phyloP scores from a whole-genome alignment of 768 basidiomycete species.

The Exidia glandulosa region DNA sequence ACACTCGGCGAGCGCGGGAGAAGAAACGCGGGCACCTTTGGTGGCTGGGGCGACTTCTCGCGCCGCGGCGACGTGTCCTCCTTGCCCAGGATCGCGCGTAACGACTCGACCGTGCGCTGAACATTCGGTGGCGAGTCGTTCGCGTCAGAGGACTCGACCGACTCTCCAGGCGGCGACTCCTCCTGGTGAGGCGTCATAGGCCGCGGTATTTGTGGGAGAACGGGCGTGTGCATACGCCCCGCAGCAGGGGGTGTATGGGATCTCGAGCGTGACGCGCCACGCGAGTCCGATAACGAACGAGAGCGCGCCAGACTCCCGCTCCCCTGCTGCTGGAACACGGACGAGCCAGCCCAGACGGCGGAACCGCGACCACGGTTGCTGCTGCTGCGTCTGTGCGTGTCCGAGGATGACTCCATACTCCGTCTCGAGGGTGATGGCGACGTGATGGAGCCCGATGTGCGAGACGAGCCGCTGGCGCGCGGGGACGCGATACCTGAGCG shows the following conservation, averaged over 20 bases:
- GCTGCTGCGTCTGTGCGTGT: not conserved
- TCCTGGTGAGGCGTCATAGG: conserved; percentile 48
- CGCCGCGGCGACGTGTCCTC: conserved; percentile 28
- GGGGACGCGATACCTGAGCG: not conserved
- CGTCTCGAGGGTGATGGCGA: not conserved
- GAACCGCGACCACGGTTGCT: not conserved
- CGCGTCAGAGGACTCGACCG: conserved; percentile 39
- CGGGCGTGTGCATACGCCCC: not conserved
- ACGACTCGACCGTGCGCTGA: conserved; percentile 51
- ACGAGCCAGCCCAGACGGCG: not conserved
- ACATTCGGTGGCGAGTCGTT: conserved; percentile 32
- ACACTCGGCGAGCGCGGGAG: conserved; percentile 38
- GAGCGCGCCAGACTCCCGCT: not conserved
- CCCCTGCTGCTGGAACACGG: not conserved
- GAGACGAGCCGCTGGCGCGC: not conserved
- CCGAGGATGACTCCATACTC: not conserved
- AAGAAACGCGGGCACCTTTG: conserved; percentile 25
- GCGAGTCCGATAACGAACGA: not conserved
- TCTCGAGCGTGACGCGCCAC: not conserved
- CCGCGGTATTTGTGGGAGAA: conserved; percentile 16
- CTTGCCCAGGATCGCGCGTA: conserved; percentile 60
- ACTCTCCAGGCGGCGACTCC: conserved; percentile 42
- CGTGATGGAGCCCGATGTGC: not conserved
- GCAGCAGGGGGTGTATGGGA: not conserved
- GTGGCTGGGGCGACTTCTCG: conserved; percentile 12